Conservation (phyloP, 352 stramenopile species). For the Globisporangium middletonii region DNA sequence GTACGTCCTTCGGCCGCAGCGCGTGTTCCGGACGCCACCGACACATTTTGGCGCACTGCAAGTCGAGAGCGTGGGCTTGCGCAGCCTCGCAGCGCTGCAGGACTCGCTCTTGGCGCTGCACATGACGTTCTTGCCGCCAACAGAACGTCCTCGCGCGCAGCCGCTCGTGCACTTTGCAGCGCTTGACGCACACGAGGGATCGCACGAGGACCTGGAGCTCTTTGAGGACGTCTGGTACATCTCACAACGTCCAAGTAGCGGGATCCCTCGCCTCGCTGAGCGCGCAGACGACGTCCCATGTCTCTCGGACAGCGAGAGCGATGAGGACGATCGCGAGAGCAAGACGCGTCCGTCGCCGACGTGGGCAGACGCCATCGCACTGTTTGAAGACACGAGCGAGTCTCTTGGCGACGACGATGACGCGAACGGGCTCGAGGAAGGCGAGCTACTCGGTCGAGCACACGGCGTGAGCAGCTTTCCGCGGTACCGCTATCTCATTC, state of each 20-base stretch:
- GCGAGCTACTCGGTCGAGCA: slow-evolving; percentile 29
- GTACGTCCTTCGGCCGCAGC: slow-evolving; percentile 40
- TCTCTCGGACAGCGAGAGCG: slow-evolving; percentile 76
- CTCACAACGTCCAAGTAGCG: slow-evolving; percentile 10
- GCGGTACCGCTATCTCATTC: slow-evolving; percentile 50
- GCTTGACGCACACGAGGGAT: not conserved
- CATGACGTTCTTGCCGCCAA: slow-evolving; percentile 19
- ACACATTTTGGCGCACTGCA: slow-evolving; percentile 31
- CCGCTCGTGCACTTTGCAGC: slow-evolving; percentile 15
- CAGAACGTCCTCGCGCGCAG: slow-evolving; percentile 16
- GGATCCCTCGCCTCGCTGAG: slow-evolving; percentile 27
- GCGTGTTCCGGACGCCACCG: slow-evolving; percentile 35
- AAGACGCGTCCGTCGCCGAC: slow-evolving; percentile 2
- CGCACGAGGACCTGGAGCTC: slow-evolving; percentile 3
- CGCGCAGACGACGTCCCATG: slow-evolving; percentile 35
- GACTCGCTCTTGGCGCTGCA: slow-evolving; percentile 13
- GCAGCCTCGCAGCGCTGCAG: slow-evolving; percentile 24
- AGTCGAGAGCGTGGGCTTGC: slow-evolving; percentile 31
- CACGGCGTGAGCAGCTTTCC: slow-evolving; percentile 39
- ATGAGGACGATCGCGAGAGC: slow-evolving; percentile 31
- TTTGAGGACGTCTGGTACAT: slow-evolving; percentile 48
- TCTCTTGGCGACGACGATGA: not conserved
- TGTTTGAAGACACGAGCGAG: slow-evolving; percentile 16
- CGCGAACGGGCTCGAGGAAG: slow-evolving; percentile 23
- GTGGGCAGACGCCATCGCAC: slow-evolving; percentile 28